Percentiles rank a stretch among this genome's conserved stretches.
phyloP scores from a whole-genome alignment of 352 stramenopile species.

The Aphanomyces stellatus region DNA sequence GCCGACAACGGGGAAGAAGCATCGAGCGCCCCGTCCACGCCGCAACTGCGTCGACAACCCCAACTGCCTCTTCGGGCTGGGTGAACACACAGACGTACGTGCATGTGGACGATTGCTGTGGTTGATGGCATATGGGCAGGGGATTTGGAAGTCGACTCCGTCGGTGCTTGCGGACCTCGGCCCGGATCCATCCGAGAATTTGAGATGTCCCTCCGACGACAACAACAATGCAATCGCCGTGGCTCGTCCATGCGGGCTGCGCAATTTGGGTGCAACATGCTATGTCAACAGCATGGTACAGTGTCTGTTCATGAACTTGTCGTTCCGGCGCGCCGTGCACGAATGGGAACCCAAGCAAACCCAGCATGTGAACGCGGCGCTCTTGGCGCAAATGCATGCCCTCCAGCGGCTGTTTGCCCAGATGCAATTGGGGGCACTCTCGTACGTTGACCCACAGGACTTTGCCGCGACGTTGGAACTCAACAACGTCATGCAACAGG shows the following conservation, averaged over 20 bases:
- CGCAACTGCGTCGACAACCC: constrained; percentile 76
- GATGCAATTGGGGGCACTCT: constrained; percentile 70
- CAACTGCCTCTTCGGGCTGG: constrained; percentile 80
- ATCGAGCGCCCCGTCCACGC: constrained; percentile 22
- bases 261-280: constrained; percentile 81
- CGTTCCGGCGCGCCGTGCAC: constrained; percentile 69
- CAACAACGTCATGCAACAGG: constrained; percentile 79
- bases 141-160: constrained; percentile 55
- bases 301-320: constrained; percentile 61
- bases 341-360: constrained; percentile 46
- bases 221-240: constrained; percentile 7
- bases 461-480: constrained; percentile 70
- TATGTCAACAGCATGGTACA: constrained; percentile 87
- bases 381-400: constrained; percentile 42
- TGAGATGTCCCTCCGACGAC: not conserved
- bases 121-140: constrained; percentile 23
- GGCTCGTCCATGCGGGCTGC: constrained; percentile 46
- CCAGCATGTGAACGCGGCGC: constrained; percentile 33
- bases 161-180: constrained; percentile 48
- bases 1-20: constrained; percentile 29
- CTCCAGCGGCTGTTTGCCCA: constrained; percentile 76
- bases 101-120: not conserved
- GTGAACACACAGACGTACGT: constrained; percentile 53
- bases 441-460: constrained; percentile 62
- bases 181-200: constrained; percentile 42